A percentile compares a stretch with the other conserved stretches of the same genome.
Evolutionary conservation across 2,329 filamentous ascomycete genomes (phyloP).

Genomic region (Drechslerella dactyloides): DNA sequence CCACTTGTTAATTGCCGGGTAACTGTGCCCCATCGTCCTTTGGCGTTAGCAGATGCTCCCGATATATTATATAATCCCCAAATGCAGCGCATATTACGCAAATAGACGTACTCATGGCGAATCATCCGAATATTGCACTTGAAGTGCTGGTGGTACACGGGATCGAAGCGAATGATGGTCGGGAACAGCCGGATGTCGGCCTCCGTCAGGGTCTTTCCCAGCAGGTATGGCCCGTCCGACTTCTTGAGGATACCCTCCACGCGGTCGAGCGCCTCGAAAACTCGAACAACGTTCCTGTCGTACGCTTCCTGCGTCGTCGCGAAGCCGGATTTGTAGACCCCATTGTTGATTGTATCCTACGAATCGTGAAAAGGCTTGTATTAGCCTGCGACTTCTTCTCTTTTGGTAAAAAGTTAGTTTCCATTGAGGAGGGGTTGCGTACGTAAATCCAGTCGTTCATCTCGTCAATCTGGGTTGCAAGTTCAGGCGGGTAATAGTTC

Average conservation of each 20-base stretch:
- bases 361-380: neutral
- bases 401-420: too few species aligned
- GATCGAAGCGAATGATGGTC: slow-evolving; percentile 75
- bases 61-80: neutral
- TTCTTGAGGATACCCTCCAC: slow-evolving; percentile 72
- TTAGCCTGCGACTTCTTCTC: neutral
- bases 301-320: slow-evolving; percentile 84
- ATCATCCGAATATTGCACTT: slow-evolving; percentile 73
- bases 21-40: slow-evolving; percentile 57
- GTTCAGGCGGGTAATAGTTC: slow-evolving; percentile 70
- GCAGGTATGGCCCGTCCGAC: slow-evolving; percentile 68
- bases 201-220: slow-evolving; percentile 78
- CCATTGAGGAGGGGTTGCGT: slow-evolving; percentile 2
- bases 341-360: slow-evolving; percentile 70
- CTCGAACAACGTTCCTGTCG: slow-evolving; percentile 71
- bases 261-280: slow-evolving; percentile 79
- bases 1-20: slow-evolving; percentile 81
- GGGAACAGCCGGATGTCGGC: slow-evolving; percentile 78
- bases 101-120: slow-evolving; percentile 65
- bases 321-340: slow-evolving; percentile 72
- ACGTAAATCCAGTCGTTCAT: slow-evolving; percentile 80
- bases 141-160: slow-evolving; percentile 86
- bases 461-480: slow-evolving; percentile 75
- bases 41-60: slow-evolving; percentile 3
- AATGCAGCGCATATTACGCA: neutral